Percentiles rank a stretch among this genome's conserved stretches.
Conservation (phyloP, 805 yeast species). For the Saccharomycopsis sp. region DNA sequence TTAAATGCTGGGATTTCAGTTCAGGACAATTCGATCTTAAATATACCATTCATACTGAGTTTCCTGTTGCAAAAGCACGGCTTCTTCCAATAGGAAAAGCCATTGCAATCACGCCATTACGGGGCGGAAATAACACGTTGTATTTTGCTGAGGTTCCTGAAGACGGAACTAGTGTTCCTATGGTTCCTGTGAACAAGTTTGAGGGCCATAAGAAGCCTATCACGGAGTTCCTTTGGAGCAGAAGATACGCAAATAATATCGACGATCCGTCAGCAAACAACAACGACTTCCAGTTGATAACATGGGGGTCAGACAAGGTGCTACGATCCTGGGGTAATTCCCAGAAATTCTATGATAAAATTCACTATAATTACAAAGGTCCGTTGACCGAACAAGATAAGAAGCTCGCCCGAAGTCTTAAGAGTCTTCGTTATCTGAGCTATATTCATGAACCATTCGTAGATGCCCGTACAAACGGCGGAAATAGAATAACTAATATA, state of each 20-base stretch:
- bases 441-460: constrained; percentile 46
- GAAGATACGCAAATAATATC: constrained; percentile 42
- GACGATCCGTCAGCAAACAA: constrained; percentile 40
- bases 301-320: constrained; percentile 91
- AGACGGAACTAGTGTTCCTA: constrained; percentile 5
- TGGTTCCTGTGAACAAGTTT: constrained; percentile 54
- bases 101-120: constrained; percentile 81
- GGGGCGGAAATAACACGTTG: constrained; percentile 66
- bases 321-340: constrained; percentile 72
- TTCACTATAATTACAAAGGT: constrained; percentile 35
- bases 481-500: constrained; percentile 34
- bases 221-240: constrained; percentile 84
- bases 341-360: constrained; percentile 41
- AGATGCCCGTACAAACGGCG: constrained; percentile 26
- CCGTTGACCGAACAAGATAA: constrained; percentile 33
- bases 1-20: constrained; percentile 69
- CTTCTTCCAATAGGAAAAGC: constrained; percentile 85
- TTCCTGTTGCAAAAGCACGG: constrained; percentile 86
- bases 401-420: neutral
- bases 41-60: constrained; percentile 33
- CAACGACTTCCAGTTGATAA: constrained; percentile 82
- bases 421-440: constrained; percentile 36
- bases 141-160: constrained; percentile 29
- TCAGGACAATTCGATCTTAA: constrained; percentile 4
- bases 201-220: constrained; percentile 81